Evolutionary conservation across 2,329 filamentous ascomycete genomes (phyloP).

Genomic region (Penicillium psychrosexuale): DNA sequence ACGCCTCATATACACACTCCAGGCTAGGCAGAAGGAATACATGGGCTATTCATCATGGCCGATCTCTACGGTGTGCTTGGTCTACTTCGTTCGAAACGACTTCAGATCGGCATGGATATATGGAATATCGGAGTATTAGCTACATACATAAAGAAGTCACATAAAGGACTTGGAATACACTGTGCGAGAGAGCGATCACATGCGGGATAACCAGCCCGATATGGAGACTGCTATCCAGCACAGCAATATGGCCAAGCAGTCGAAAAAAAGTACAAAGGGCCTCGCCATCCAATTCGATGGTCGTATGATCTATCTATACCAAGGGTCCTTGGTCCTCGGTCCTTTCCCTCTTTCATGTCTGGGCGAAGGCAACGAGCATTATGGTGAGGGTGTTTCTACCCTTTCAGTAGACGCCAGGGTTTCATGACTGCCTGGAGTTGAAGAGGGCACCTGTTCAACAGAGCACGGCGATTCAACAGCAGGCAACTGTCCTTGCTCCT

Average conservation of each 20-base stretch:
- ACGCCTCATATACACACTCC: neutral
- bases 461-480: conserved; percentile 2
- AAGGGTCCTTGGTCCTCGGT: neutral
- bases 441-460: conserved; percentile 9
- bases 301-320: neutral
- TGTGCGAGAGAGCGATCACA: neutral
- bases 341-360: neutral
- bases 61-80: neutral
- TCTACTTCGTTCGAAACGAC: neutral
- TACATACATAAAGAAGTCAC: neutral
- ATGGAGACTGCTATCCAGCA: neutral
- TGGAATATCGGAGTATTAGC: neutral
- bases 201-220: neutral
- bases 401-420: neutral
- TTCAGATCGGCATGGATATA: neutral
- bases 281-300: neutral
- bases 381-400: conserved; percentile 9
- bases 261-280: neutral
- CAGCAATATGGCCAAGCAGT: neutral
- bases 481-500: conserved; percentile 5
- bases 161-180: neutral
- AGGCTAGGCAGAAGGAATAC: neutral
- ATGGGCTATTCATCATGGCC: neutral
- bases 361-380: neutral
- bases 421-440: neutral